Conservation (phyloP, 2,329 filamentous ascomycete genomes). For the Ophiocordyceps australis region DNA sequence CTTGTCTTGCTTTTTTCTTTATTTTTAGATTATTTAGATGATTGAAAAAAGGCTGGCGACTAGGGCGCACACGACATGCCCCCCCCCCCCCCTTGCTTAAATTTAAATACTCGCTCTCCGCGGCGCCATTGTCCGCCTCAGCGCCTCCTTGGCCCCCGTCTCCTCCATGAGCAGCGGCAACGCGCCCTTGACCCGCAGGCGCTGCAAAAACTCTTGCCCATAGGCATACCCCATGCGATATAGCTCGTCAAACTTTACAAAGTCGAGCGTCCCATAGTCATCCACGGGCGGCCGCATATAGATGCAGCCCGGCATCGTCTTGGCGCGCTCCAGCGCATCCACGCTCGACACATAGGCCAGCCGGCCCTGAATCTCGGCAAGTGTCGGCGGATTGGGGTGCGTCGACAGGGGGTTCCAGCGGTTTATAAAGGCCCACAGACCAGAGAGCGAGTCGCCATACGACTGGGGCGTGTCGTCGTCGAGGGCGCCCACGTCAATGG, state of each 20-base stretch:
- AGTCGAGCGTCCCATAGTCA: conserved; percentile 83
- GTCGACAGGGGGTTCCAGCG: conserved; percentile 92
- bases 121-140: conserved; percentile 64
- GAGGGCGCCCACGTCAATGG: conserved; percentile 80
- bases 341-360: conserved; percentile 91
- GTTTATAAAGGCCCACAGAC: conserved; percentile 88
- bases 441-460: conserved; percentile 87
- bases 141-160: conserved; percentile 57
- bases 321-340: conserved; percentile 84
- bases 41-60: too few species aligned
- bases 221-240: conserved; percentile 78
- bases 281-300: conserved; percentile 97
- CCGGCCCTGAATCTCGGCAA: conserved; percentile 89
- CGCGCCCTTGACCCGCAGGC: conserved; percentile 60
- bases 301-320: conserved; percentile 74
- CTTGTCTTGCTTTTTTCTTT: too few species aligned
- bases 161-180: conserved; percentile 53
- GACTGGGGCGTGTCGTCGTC: conserved; percentile 84
- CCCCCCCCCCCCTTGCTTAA: too few species aligned
- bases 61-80: too few species aligned
- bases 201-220: conserved; percentile 62
- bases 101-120: conserved; percentile 55
- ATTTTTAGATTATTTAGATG: too few species aligned
- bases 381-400: conserved; percentile 78
- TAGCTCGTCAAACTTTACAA: conserved; percentile 95